Base-by-base conservation (phyloP, 2,329 filamentous ascomycete species). In the Ceratocystis harringtonii region DNA sequence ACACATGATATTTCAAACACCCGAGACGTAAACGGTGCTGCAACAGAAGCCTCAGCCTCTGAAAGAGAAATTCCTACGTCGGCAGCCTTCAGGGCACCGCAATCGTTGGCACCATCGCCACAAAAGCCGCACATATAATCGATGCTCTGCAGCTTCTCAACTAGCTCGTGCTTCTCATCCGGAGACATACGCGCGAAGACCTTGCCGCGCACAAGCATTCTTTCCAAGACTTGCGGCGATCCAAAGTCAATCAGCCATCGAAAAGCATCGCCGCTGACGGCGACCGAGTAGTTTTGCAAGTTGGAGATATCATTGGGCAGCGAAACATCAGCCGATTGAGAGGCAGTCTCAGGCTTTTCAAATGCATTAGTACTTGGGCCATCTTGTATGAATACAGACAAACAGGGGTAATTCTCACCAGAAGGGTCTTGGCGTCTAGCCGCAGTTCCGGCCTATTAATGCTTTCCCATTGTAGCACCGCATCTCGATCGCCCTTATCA, bases 161-260 rank as follows among this genome's bases (percentile, higher is more conserved):
- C 91, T 1, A 99, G 79, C 74, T 99, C 95, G 72, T 96, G 92
- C 74, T 99, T 99, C 75, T 99, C 94, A 73, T 99, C 95, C 0
- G 94, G 95, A 1, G 92, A 97, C 94, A 99, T 99, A 70, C 94
- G 88, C 3, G 94, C 95, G 75, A 95, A 99, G 1, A 99, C 90
- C 74, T 94, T 92, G 30, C 92, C 92, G 64, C 83, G 84, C 44
- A 96, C 87, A 65, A 99, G 88, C 86, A 97, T 92, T 80, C 94
- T 74, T 68, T 87, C 85, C 43, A 97, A 78, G 0, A 95, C 81
- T 65, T 89, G 84, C n/a, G 89, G 84, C 0, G 87, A 84, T 0
- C 89, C 92, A 74, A 86, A 97, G 75, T 99, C 92, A 62, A 99
- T 81, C 62, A 97, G 85, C 94, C 94, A 99, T 68, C 94, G 87